Evolutionary conservation across 2,329 filamentous ascomycete genomes (phyloP).

Genomic region (Monilinia laxa): DNA sequence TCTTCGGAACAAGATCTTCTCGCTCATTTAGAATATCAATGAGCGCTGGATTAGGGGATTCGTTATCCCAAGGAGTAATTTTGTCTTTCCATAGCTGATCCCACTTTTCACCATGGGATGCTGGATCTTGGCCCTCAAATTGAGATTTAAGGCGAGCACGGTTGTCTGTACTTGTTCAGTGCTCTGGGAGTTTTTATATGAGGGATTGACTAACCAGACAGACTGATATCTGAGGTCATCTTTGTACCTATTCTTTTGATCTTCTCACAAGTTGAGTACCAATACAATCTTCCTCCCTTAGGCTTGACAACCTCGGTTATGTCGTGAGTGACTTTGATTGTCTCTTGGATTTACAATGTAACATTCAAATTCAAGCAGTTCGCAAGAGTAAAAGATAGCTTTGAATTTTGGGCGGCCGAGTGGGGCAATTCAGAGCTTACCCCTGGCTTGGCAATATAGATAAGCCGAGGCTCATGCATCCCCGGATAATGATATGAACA

Average conservation of each 20-base stretch:
- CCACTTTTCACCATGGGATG: slow-evolving; percentile 44
- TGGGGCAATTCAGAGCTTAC: background rate
- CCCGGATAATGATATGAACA: background rate
- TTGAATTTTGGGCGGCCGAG: background rate
- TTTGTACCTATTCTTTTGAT: background rate
- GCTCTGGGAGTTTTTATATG: background rate
- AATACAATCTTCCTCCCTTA: no score
- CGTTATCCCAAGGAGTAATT: slow-evolving; percentile 57
- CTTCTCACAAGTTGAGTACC: no score
- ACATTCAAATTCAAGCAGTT: background rate
- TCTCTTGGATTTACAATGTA: background rate
- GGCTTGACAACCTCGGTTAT: background rate
- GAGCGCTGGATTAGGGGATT: slow-evolving; percentile 54
- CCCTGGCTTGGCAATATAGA: background rate
- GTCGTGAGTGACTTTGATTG: background rate
- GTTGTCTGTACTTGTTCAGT: slow-evolving; percentile 27
- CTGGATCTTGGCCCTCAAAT: slow-evolving; percentile 29
- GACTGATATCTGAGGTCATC: background rate
- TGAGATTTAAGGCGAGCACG: slow-evolving; percentile 35
- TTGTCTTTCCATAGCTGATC: slow-evolving; percentile 49
- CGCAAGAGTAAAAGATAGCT: background rate
- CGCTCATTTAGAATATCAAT: slow-evolving; percentile 51
- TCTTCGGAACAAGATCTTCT: slow-evolving; percentile 42
- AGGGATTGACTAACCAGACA: background rate
- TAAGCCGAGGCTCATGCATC: slow-evolving; percentile 5